A percentile compares a stretch with the other conserved stretches of the same genome.
phyloP scores from a whole-genome alignment of 352 stramenopile species.

The Thraustotheca clavata region DNA sequence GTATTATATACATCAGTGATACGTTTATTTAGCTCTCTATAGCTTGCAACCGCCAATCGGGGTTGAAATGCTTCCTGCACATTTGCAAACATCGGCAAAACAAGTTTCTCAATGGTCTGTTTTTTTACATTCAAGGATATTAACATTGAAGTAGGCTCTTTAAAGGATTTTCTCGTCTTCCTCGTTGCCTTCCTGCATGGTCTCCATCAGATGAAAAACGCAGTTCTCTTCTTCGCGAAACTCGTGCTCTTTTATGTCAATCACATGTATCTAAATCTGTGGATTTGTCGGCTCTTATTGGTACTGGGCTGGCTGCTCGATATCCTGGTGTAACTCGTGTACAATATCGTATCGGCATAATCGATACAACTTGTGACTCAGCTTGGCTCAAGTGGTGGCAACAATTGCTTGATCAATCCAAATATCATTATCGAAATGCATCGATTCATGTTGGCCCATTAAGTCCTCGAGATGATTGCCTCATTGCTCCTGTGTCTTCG shows the following conservation, averaged over 20 bases:
- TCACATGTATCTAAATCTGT: neutral
- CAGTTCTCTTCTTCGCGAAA: neutral
- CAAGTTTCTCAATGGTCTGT: neutral
- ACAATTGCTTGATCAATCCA: no score
- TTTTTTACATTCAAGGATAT: neutral
- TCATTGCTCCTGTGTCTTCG: neutral
- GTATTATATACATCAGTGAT: neutral
- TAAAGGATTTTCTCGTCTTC: conserved; percentile 1
- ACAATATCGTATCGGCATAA: neutral
- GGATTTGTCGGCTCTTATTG: neutral
- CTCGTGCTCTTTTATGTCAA: neutral
- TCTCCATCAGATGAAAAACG: neutral
- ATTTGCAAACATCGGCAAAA: neutral
- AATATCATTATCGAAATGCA: no score
- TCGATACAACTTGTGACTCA: neutral
- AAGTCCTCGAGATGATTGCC: neutral
- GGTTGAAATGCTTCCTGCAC: neutral
- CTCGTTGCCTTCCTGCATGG: neutral
- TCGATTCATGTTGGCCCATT: no score
- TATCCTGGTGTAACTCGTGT: neutral
- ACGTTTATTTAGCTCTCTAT: neutral
- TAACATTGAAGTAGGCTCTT: neutral
- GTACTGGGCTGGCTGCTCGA: neutral
- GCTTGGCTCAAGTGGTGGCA: neutral
- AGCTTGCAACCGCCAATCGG: neutral